Evolutionary conservation across 306 rosid species (phyloP).

Genomic region (Psophocarpus tetragonolobus): DNA sequence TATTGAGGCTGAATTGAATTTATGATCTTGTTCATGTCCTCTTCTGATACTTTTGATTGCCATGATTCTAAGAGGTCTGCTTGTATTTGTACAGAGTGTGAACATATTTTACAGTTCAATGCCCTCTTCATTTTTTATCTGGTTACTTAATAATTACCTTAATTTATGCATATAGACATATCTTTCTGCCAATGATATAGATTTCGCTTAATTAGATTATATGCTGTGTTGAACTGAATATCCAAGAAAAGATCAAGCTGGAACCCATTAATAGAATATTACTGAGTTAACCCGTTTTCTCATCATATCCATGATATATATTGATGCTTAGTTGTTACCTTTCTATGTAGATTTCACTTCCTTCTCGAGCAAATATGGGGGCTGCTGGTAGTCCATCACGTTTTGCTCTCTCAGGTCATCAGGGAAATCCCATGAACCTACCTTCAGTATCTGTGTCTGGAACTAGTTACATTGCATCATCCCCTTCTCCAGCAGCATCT

Average conservation of each 20-base stretch:
- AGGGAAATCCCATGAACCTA: slow-evolving; percentile 58
- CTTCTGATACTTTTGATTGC: slow-evolving; percentile 6
- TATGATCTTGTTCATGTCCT: background rate
- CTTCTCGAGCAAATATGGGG: slow-evolving; percentile 63
- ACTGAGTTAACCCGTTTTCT: background rate
- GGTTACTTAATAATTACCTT: background rate
- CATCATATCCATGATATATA: background rate
- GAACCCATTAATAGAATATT: background rate
- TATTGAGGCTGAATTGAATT: slow-evolving; percentile 6
- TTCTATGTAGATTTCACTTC: slow-evolving; percentile 67
- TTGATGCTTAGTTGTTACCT: slow-evolving; percentile 17
- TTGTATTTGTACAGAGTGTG: background rate
- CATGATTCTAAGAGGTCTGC: slow-evolving; percentile 11
- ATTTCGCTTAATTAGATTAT: background rate
- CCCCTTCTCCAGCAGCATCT: slow-evolving; percentile 92
- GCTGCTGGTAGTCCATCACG: slow-evolving; percentile 74
- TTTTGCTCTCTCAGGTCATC: slow-evolving; percentile 64
- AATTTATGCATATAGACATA: background rate
- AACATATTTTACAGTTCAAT: background rate
- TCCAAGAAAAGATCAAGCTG: background rate
- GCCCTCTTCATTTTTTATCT: background rate
- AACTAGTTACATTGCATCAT: slow-evolving; percentile 76
- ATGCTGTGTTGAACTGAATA: slow-evolving; percentile 20
- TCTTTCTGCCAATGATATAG: background rate
- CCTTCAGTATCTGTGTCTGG: slow-evolving; percentile 75